Evolutionary conservation across 129 eudicot species (phyloP).

Genomic region (Lactuca sativa): DNA sequence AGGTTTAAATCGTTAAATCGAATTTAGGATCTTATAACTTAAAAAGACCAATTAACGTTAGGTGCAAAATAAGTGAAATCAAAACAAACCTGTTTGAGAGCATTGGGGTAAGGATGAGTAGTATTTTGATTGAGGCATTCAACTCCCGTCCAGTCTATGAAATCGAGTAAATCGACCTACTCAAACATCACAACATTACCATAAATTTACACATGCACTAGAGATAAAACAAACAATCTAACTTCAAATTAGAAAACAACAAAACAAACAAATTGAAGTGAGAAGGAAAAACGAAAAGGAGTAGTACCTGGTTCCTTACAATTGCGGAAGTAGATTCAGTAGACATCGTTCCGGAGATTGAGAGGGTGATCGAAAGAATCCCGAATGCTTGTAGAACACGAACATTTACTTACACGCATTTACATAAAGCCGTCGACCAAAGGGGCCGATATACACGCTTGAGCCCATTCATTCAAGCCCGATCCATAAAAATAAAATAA

Average conservation of each 20-base stretch:
- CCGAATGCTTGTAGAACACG: constrained; percentile 21
- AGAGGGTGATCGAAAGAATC: constrained; percentile 16
- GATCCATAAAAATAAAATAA: no score
- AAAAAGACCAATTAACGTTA: neutral
- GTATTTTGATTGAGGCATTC: constrained; percentile 90
- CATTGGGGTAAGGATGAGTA: constrained; percentile 56
- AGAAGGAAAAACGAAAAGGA: neutral
- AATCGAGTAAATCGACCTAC: constrained; percentile 87
- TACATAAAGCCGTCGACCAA: neutral
- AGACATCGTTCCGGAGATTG: constrained; percentile 42
- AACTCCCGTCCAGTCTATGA: constrained; percentile 87
- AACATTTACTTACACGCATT: constrained; percentile 14
- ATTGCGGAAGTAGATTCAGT: constrained; percentile 68
- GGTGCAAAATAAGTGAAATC: neutral
- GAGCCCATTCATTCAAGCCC: neutral
- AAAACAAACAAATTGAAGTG: neutral
- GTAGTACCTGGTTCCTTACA: constrained; percentile 45
- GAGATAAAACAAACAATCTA: neutral
- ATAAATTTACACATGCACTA: neutral
- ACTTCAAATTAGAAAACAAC: neutral
- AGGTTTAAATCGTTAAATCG: constrained; percentile 8
- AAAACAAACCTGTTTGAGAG: constrained; percentile 72
- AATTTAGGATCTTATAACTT: neutral
- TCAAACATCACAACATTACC: neutral
- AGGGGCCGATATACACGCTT: neutral